A percentile compares a stretch with the other conserved stretches of the same genome.
Conservation (phyloP, 192 early-diverging fungal genomes). For the Backusella psychrophila region DNA sequence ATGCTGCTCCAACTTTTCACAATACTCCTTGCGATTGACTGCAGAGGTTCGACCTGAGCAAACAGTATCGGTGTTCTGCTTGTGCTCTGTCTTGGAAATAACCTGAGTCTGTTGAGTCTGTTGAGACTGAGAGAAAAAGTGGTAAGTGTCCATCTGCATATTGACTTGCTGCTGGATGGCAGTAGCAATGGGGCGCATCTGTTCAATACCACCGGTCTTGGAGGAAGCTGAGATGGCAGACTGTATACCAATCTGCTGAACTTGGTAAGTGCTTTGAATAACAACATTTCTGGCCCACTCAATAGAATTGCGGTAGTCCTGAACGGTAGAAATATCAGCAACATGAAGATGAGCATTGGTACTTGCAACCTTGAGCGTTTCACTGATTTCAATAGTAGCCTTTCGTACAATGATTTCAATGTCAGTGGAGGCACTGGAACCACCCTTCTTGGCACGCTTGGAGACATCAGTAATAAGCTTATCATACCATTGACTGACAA, state of each 20-base stretch:
- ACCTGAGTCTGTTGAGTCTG: neutral
- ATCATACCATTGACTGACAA: slow-evolving; percentile 12
- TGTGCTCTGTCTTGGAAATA: slow-evolving; percentile 5
- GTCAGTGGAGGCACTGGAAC: neutral
- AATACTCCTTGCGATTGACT: slow-evolving; percentile 8
- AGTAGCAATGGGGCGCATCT: slow-evolving; percentile 16
- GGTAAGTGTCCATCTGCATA: neutral
- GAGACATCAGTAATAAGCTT: slow-evolving; percentile 12
- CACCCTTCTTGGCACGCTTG: slow-evolving; percentile 20
- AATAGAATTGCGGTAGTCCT: slow-evolving; percentile 6
- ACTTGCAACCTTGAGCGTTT: neutral
- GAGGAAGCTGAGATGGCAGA: slow-evolving; percentile 3
- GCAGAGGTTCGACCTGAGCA: neutral
- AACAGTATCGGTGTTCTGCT: slow-evolving; percentile 7
- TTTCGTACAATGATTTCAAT: slow-evolving; percentile 13
- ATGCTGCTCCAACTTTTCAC: neutral
- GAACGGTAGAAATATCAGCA: neutral
- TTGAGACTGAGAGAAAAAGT: neutral
- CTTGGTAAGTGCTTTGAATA: slow-evolving; percentile 12
- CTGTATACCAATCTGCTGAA: slow-evolving; percentile 13
- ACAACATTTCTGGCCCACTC: slow-evolving; percentile 10
- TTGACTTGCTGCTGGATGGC: slow-evolving; percentile 16
- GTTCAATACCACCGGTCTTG: slow-evolving; percentile 9
- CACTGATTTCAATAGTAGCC: neutral
- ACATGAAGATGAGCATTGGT: neutral